These are phyloP conservation scores for Thuja plicata DNA, from an alignment of 83 land plant genomes.

Conservation along the genomic window DNA sequence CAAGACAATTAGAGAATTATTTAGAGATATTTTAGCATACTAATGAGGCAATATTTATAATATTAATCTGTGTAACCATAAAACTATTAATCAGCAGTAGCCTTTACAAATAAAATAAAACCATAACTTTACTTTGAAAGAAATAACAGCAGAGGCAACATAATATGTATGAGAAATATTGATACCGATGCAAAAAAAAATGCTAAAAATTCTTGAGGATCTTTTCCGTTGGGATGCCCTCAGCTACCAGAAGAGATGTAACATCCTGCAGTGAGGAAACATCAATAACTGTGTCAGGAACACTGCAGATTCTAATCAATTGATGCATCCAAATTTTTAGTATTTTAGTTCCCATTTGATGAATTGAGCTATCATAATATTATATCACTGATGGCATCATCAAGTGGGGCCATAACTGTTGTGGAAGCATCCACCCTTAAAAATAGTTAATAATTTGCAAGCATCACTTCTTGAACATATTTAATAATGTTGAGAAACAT, in stretches of 20 bases:
- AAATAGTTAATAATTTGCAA: background rate
- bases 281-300: background rate
- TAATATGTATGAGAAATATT: background rate
- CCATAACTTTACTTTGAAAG: background rate
- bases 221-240: conserved; percentile 75
- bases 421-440: background rate
- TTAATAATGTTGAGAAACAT: background rate
- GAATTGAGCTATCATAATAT: background rate
- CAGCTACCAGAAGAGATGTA: conserved; percentile 66
- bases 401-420: background rate
- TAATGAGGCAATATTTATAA: background rate
- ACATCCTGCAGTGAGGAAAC: conserved; percentile 68
- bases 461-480: background rate
- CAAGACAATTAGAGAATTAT: background rate
- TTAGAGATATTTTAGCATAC: background rate
- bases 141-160: background rate
- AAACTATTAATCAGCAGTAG: background rate
- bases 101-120: background rate
- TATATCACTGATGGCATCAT: background rate
- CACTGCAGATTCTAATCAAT: background rate
- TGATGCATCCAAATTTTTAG: background rate
- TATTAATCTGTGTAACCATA: background rate
- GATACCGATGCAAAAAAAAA: background rate
- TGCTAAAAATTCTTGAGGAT: conserved; percentile 76
- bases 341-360: background rate